Evolutionary conservation across 1,139 yeast genomes (phyloP).

Genomic region (Scheffersomyces titani): DNA sequence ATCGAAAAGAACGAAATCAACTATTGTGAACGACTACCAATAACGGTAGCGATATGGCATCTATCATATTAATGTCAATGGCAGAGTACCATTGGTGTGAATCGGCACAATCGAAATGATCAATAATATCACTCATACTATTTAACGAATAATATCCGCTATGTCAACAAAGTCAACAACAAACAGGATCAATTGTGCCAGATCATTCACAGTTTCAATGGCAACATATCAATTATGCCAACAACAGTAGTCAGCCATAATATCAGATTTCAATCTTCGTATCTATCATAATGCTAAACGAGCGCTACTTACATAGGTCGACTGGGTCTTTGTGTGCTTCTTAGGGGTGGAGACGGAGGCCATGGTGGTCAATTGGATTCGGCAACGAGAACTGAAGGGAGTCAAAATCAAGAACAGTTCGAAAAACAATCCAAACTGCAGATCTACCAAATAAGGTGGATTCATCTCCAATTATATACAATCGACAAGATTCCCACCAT

Average conservation of each 20-base stretch:
- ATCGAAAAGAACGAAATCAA: not conserved
- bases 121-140: not conserved
- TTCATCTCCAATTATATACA: not conserved
- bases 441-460: not conserved
- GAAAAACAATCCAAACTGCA: not conserved
- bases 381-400: not conserved
- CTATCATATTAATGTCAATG: not conserved
- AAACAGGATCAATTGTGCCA: too few relatives aligned
- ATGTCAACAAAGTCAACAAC: not conserved
- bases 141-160: not conserved
- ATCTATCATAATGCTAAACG: not conserved
- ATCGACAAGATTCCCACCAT: not conserved
- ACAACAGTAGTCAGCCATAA: not conserved
- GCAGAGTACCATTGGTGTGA: not conserved
- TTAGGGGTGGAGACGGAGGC: constrained; percentile 26
- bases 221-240: not conserved
- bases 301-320: constrained; percentile 55
- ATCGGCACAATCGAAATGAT: not conserved
- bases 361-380: constrained; percentile 3
- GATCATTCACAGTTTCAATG: not conserved
- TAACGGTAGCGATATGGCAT: not conserved
- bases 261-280: not conserved
- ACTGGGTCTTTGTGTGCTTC: constrained; percentile 76
- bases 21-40: too few relatives aligned
- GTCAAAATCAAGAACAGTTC: not conserved